Conservation (phyloP, 208 protist genomes). For the Leishmania turanica region DNA sequence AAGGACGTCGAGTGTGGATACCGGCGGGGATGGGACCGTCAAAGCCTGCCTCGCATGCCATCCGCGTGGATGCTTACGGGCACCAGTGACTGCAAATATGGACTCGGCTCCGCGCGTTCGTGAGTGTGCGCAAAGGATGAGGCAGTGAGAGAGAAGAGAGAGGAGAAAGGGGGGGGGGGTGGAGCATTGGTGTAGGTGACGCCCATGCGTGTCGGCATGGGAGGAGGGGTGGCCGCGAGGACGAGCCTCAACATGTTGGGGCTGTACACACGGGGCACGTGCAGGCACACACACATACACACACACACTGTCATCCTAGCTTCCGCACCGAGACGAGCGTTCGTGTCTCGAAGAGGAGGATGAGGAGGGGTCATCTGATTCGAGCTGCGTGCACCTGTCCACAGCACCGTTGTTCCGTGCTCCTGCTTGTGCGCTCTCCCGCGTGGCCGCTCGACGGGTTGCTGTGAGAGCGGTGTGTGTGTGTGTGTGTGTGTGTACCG, state of each 20-base stretch:
- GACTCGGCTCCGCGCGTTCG: background rate
- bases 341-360: background rate
- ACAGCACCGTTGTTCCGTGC: background rate
- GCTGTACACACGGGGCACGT: background rate
- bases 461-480: background rate
- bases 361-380: background rate
- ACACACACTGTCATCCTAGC: background rate
- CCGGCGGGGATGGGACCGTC: background rate
- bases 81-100: background rate
- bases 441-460: background rate
- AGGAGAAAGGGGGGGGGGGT: background rate
- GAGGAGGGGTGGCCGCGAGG: background rate
- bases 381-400: no score
- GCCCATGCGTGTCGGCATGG: background rate
- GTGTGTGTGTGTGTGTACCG: background rate
- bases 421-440: background rate
- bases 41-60: background rate
- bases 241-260: background rate
- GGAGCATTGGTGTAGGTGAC: background rate
- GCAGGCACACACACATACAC: background rate
- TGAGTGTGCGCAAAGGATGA: background rate
- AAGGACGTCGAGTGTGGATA: background rate
- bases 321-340: background rate
- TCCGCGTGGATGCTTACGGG: background rate
- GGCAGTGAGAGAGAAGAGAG: background rate